Conservation (phyloP, 129 eudicot genomes). For the Mikania micrantha region DNA sequence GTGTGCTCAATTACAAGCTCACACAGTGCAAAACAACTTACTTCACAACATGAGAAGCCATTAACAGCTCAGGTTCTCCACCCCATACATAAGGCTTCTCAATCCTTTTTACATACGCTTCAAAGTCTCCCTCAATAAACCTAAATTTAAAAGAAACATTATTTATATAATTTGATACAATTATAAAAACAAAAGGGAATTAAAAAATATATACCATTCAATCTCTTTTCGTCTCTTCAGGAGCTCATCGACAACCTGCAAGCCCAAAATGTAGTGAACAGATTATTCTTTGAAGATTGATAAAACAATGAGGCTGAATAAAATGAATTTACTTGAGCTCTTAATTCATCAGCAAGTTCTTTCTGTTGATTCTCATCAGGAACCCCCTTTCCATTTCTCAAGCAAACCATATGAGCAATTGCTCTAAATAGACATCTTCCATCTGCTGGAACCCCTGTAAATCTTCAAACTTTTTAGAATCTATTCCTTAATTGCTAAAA, state of each 20-base stretch:
- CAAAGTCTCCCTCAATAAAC: conserved; percentile 80
- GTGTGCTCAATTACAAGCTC: not conserved
- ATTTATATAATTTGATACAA: too few species aligned
- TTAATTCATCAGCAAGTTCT: conserved; percentile 80
- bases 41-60: conserved; percentile 85
- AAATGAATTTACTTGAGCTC: conserved; percentile 57
- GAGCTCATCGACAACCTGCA: conserved; percentile 81
- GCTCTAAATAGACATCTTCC: conserved; percentile 88
- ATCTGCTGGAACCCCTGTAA: conserved; percentile 72
- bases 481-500: too few species aligned
- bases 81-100: conserved; percentile 77
- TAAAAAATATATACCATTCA: too few species aligned
- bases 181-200: too few species aligned
- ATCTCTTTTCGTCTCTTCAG: conserved; percentile 66
- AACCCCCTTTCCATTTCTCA: conserved; percentile 69
- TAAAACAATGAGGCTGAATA: not conserved
- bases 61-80: conserved; percentile 84
- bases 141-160: conserved; percentile 32
- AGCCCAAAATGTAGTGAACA: not conserved
- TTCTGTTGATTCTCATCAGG: conserved; percentile 76
- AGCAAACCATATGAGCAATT: conserved; percentile 76
- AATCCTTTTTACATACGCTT: conserved; percentile 59
- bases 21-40: conserved; percentile 27
- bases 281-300: not conserved
- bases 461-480: too few species aligned